Evolutionary conservation across 306 rosid species (phyloP), one percentile per base, ranked within the genome.

Genomic region (Heteromeles arbutifolia): DNA sequence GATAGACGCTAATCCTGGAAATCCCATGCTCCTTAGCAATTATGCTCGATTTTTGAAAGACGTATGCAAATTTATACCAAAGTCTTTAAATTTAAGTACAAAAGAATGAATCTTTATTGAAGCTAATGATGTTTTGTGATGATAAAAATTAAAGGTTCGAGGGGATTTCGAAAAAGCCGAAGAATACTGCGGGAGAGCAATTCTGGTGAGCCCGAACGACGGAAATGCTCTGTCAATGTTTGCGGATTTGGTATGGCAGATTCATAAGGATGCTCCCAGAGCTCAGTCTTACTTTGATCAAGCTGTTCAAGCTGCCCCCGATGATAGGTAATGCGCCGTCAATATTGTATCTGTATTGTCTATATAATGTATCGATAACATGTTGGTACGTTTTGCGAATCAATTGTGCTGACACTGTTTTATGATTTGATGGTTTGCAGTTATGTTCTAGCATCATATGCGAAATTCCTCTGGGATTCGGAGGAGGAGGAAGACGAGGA

Each of bases 391-490:
- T 13, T 66, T 58, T 66, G 63, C 72, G 75, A 68, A 68, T 69
- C 80, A 79, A 80, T 18, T 10, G 54, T 56, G 4, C 17, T 17
- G 28, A 22, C 68, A 24, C 45, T 5, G 67, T 26, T 80, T 76
- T 73, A 13, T 73, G 31, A 11, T 34, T 75, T 74, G 69, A 59
- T 82, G 48, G 44, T 41, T 41, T 88, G 92, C 84, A 93, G 97
- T 82, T 87, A 83, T 82, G 95, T 94, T 80, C 76, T 91, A 21
- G 98, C 97, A 65, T 88, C 96, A 0, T 91, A 91, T 37, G 98
- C 98, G 32, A 87, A 76, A 69, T 91, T 94, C 77, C 96, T 94
- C 29, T 94, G 98, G 98, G 98, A 94, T 61, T 86, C 93, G 3
- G 91, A 84, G 62, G 98, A 88, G 63, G 97, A 83, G 2, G 87